Evolutionary conservation across 257 asterid genomes (phyloP), one percentile per base, ranked within the genome.

Genomic region (Salvia rosmarinus): DNA sequence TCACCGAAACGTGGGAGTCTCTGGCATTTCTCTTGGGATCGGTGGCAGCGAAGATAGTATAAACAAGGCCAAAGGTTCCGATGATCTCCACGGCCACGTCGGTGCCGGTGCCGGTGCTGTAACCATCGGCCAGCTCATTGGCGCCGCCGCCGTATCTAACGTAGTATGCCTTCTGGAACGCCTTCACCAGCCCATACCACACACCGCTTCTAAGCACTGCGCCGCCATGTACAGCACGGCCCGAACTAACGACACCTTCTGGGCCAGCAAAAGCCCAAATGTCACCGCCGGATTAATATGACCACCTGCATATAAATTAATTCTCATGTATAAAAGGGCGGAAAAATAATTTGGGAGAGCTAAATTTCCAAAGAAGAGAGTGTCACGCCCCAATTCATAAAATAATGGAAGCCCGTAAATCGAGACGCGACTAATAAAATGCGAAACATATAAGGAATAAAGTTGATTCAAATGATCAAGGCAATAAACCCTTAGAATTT

Each of bases 181-280:
- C 64, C 43, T 57, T 57, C 43, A 57, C 64, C 21, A 57, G 20
- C 7, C 64, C 64, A 6, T 43, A 57, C 11, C 64, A 9, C 39
- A 55, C 17, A 55, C 32, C 9, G 62, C 62, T 11, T 39, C 62
- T 55, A 55, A 23, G 62, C 64, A 30, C 43, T 85, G 90, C 0
- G 87, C 88, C 57, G 70, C 83, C 60, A 83, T 83, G 79, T 85
- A 85, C 71, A 81, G 3, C 6, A 85, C 23, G 0, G 86, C 83
- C 30, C 90, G 67, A 13, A 83, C 58, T 63, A 85, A 25, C 5
- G 90, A 81, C 59, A 85, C 88, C 21, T 81, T 83, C 3, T 86
- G 70, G 2, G 83, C 90, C 58, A 83, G 40, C 65, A 85, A 79
- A 39, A 85, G 46, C 49, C 61, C 61, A 19, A 55, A 25, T 4